Percentiles rank a stretch among this genome's conserved stretches.
These are phyloP conservation scores for Vitis hybrid DNA, from an alignment of 177 flowering plant species.

Conservation along the genomic window DNA sequence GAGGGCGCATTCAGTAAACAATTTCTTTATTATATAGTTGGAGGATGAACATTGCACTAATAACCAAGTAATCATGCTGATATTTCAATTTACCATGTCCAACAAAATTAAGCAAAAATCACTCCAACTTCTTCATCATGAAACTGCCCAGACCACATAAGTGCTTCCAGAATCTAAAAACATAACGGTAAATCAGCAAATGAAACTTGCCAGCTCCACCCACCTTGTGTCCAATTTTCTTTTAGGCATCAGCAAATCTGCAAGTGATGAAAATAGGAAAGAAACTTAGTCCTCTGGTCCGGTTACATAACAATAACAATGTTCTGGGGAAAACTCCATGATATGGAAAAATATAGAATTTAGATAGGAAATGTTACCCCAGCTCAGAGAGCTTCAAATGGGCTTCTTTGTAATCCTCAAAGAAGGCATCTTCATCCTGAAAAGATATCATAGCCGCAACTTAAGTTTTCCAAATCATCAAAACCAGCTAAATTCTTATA, in stretches of 20 bases:
- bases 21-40: no score
- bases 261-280: background rate
- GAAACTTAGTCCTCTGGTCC: background rate
- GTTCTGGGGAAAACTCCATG: no score
- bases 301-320: background rate
- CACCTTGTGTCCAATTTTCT: background rate
- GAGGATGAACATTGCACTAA: no score
- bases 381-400: slow-evolving; percentile 58
- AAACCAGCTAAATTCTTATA: no score
- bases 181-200: background rate
- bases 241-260: slow-evolving; percentile 51
- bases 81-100: background rate
- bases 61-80: no score
- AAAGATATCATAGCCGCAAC: no score
- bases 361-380: slow-evolving; percentile 30
- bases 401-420: slow-evolving; percentile 47
- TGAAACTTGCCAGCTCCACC: background rate
- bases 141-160: background rate
- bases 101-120: background rate
- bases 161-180: background rate
- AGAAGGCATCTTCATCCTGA: slow-evolving; percentile 63
- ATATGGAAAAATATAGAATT: background rate
- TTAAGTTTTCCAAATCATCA: no score
- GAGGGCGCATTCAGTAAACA: no score
- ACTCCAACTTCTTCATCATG: no score